Evolutionary conservation across 108 stramenopile species (phyloP).

Genomic region (Hondaea fermentalgiana): DNA sequence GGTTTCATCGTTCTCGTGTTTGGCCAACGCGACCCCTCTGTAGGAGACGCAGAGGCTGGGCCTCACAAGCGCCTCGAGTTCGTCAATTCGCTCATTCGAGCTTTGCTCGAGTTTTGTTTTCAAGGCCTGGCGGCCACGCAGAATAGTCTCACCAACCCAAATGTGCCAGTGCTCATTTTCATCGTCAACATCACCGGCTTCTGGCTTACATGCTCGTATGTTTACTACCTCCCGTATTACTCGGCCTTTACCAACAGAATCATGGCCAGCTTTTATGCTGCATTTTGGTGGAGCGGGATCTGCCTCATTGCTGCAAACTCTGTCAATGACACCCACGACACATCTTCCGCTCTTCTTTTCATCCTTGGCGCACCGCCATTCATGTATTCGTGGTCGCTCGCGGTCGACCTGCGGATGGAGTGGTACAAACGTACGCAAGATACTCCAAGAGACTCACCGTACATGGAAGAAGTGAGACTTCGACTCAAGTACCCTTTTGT

Average conservation of each 20-base stretch:
- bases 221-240: slow-evolving; percentile 3
- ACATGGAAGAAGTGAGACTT: neutral
- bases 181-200: neutral
- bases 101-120: neutral
- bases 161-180: neutral
- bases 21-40: neutral
- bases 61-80: slow-evolving; percentile 5
- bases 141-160: neutral
- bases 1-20: neutral
- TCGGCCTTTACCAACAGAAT: neutral
- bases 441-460: neutral
- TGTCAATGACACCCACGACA: neutral
- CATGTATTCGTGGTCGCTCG: neutral
- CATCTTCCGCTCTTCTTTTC: neutral
- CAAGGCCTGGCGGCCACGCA: neutral
- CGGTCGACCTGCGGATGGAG: neutral
- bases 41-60: neutral
- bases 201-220: neutral
- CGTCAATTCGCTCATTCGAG: neutral
- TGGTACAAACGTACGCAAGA: neutral
- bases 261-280: neutral
- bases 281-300: neutral
- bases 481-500: neutral
- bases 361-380: neutral
- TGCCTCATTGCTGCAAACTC: neutral